A percentile compares a stretch with the other conserved stretches of the same genome.
Conservation (phyloP, 2,329 filamentous ascomycete species). For the Fusarium sororula region DNA sequence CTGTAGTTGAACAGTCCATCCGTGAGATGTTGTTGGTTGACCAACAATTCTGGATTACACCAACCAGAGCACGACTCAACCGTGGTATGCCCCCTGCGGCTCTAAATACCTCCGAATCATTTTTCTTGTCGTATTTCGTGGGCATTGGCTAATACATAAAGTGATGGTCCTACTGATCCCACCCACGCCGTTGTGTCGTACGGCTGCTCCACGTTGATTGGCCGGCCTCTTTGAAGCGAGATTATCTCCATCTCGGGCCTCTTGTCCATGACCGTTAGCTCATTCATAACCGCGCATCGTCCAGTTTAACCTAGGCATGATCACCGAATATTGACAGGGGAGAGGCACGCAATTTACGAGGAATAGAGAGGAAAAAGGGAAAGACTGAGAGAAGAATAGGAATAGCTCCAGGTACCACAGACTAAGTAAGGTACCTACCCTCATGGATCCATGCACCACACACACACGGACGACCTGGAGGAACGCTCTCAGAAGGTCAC, state of each 20-base stretch:
- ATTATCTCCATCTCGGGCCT: slow-evolving; percentile 43
- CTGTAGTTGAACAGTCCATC: slow-evolving; percentile 10
- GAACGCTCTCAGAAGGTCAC: slow-evolving; percentile 21
- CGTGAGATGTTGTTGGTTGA: slow-evolving; percentile 11
- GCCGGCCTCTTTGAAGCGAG: slow-evolving; percentile 35
- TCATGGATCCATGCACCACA: slow-evolving; percentile 18
- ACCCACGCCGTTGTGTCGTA: slow-evolving; percentile 38
- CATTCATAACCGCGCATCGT: slow-evolving; percentile 31
- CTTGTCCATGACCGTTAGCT: slow-evolving; percentile 26
- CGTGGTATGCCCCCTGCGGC: not conserved
- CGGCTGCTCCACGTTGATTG: slow-evolving; percentile 37
- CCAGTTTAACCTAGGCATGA: slow-evolving; percentile 26
- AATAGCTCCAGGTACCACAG: slow-evolving; percentile 9
- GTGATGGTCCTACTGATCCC: slow-evolving; percentile 8
- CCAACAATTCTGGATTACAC: not conserved
- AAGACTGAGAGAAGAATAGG: slow-evolving; percentile 3
- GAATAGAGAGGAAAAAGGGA: not conserved
- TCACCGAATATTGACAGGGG: slow-evolving; percentile 13
- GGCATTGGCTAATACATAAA: slow-evolving; percentile 19
- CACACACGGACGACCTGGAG: slow-evolving; percentile 3
- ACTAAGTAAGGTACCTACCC: slow-evolving; percentile 1
- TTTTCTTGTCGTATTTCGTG: slow-evolving; percentile 38
- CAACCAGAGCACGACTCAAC: slow-evolving; percentile 8
- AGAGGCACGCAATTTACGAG: not conserved
- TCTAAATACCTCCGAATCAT: slow-evolving; percentile 30